phyloP scores from a whole-genome alignment of 2,329 filamentous ascomycete species.

The Monilinia fructicola region DNA sequence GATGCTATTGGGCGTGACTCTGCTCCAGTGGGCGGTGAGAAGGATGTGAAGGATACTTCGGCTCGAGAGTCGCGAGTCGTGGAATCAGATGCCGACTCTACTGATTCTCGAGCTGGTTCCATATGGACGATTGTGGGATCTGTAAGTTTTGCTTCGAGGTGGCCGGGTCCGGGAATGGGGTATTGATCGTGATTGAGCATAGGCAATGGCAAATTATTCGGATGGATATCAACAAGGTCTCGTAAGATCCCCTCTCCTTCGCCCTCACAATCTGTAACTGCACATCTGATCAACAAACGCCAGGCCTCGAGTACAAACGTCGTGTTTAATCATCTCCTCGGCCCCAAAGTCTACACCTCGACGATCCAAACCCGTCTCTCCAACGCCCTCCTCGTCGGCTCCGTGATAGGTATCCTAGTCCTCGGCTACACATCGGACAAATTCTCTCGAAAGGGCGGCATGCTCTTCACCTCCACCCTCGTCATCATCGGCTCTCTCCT shows the following conservation, averaged over 20 bases:
- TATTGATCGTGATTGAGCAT: not conserved
- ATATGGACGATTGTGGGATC: slow-evolving; percentile 23
- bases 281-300: not conserved
- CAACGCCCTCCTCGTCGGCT: slow-evolving; percentile 41
- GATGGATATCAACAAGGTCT: slow-evolving; percentile 22
- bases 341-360: slow-evolving; percentile 37
- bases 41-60: not conserved
- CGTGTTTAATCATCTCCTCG: slow-evolving; percentile 39
- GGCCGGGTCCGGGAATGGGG: not conserved
- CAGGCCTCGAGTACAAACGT: slow-evolving; percentile 41
- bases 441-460: slow-evolving; percentile 41
- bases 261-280: not conserved
- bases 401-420: slow-evolving; percentile 40
- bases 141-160: not conserved
- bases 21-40: not conserved
- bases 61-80: slow-evolving; percentile 1
- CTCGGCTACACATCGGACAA: slow-evolving; percentile 40
- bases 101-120: slow-evolving; percentile 1
- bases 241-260: not conserved
- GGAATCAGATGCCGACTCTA: slow-evolving; percentile 18
- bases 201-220: slow-evolving; percentile 22
- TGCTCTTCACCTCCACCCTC: slow-evolving; percentile 40
- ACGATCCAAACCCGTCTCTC: slow-evolving; percentile 39
- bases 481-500: slow-evolving; percentile 39
- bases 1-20: not conserved